Evolutionary conservation across 1,139 yeast species (phyloP), one percentile per base, ranked within the genome.

Genomic region (Sugiyamaella grinbergsii): DNA sequence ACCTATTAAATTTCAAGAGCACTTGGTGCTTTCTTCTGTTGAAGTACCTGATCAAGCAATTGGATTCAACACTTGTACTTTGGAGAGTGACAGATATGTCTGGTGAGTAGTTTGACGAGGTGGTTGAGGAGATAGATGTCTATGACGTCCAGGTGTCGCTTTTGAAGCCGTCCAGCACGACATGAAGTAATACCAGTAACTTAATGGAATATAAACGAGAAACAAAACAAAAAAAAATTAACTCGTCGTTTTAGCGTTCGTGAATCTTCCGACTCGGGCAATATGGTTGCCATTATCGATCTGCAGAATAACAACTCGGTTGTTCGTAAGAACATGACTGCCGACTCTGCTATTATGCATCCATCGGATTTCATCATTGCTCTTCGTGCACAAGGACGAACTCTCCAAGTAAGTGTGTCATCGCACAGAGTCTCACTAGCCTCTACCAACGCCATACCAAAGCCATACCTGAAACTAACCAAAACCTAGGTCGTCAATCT

Each of bases 341-440:
- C 98, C 45, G 99, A 94, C 72, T 87, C 91, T 58, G 98, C 97
- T 47, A 93, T 94, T 66, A 85, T 94, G 95, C 96, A 91, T 70
- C 98, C 98, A 15, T 68, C 74, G 24, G 85, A 89, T 69, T 81
- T 83, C 71, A 91, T 93, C 59, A 91, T 94, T 62, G 90, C 96
- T 19, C 80, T 94, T 59, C 80, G 98, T 66, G 98, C 98, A 42
- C 94, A 91, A 65, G 97, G 97, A 58, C 89, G 96, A 51, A 90
- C 96, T 40, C 80, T 91, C 57, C 98, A 93, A 74, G 64, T 60
- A 48, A 20, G 58, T 47, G 22, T 13, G 32, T 10, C 28, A 47
- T n/a, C n/a, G n/a, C n/a, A n/a, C n/a, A n/a, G n/a, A n/a, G n/a
- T n/a, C n/a, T n/a, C n/a, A n/a, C n/a, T n/a, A n/a, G n/a, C n/a